These are phyloP conservation scores for Leishmania tropica DNA, from an alignment of 208 protist species.

Conservation along the genomic window DNA sequence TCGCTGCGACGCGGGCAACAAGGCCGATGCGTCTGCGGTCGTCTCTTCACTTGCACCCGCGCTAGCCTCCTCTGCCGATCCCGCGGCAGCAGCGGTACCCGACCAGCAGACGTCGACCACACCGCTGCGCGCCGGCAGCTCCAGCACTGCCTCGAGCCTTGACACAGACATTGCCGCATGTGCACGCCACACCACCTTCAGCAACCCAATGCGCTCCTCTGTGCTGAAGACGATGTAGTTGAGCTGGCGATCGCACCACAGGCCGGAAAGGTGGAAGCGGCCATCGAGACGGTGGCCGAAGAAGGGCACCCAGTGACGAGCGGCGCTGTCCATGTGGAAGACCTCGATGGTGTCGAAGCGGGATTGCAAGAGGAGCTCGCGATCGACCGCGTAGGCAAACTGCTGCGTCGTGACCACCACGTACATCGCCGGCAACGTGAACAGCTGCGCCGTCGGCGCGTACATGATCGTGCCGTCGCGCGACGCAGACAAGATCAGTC, in stretches of 20 bases:
- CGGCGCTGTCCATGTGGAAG: slow-evolving; percentile 55
- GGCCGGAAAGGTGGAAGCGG: slow-evolving; percentile 64
- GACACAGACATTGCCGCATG: slow-evolving; percentile 44
- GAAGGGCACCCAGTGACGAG: slow-evolving; percentile 63
- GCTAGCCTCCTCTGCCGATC: not conserved
- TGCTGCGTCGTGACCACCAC: slow-evolving; percentile 64
- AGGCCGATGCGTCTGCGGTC: not conserved
- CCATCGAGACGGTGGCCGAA: slow-evolving; percentile 73
- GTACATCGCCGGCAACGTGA: slow-evolving; percentile 79
- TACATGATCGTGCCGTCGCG: slow-evolving; percentile 87
- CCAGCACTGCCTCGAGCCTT: slow-evolving; percentile 61
- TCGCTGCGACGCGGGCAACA: slow-evolving; percentile 3
- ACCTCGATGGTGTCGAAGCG: slow-evolving; percentile 76
- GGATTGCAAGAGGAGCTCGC: slow-evolving; percentile 68
- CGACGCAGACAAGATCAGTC: slow-evolving; percentile 78
- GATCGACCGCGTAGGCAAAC: slow-evolving; percentile 61
- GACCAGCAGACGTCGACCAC: slow-evolving; percentile 67
- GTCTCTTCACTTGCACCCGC: not conserved
- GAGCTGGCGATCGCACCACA: slow-evolving; percentile 75
- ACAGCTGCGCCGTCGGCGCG: slow-evolving; percentile 52
- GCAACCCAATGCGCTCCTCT: slow-evolving; percentile 74
- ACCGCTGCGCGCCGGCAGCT: slow-evolving; percentile 57
- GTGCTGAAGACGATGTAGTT: slow-evolving; percentile 78
- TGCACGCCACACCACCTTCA: slow-evolving; percentile 53
- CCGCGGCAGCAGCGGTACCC: slow-evolving; percentile 1